A percentile compares a stretch with the other conserved stretches of the same genome.
Conservation (phyloP, 768 basidiomycete species). For the Tylopilus sp. region DNA sequence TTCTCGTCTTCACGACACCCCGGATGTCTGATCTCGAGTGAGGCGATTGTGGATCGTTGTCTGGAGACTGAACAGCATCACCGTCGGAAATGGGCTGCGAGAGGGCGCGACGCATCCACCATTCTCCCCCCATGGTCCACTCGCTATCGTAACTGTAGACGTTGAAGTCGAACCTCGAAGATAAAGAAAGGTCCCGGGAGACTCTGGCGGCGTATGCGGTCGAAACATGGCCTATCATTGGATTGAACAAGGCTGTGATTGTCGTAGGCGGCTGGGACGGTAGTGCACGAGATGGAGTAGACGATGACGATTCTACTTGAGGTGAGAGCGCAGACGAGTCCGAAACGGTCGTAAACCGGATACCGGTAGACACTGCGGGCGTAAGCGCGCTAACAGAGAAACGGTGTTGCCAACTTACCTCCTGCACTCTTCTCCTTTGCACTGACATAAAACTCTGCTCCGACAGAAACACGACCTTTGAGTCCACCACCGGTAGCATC, state of each 20-base stretch:
- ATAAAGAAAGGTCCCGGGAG: conserved; percentile 79
- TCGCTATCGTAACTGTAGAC: conserved; percentile 96
- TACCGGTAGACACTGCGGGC: conserved; percentile 78
- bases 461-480: conserved; percentile 85
- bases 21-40: conserved; percentile 41
- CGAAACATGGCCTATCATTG: conserved; percentile 92
- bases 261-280: conserved; percentile 85
- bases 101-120: conserved; percentile 78
- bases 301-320: conserved; percentile 41
- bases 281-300: conserved; percentile 16
- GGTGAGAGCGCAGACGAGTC: conserved; percentile 70
- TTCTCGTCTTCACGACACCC: conserved; percentile 86
- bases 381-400: background rate
- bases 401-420: conserved; percentile 42
- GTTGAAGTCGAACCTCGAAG: conserved; percentile 93
- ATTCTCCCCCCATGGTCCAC: conserved; percentile 93
- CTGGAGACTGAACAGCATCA: background rate
- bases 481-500: conserved; percentile 90
- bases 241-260: conserved; percentile 92
- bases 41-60: conserved; percentile 4
- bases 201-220: conserved; percentile 89
- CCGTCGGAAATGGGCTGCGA: conserved; percentile 23
- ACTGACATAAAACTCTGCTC: conserved; percentile 92
- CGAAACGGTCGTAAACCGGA: conserved; percentile 91
- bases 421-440: conserved; percentile 92